Evolutionary conservation across 768 basidiomycete species (phyloP), one percentile per base, ranked within the genome.

Genomic region (Tremella yokohamensis): DNA sequence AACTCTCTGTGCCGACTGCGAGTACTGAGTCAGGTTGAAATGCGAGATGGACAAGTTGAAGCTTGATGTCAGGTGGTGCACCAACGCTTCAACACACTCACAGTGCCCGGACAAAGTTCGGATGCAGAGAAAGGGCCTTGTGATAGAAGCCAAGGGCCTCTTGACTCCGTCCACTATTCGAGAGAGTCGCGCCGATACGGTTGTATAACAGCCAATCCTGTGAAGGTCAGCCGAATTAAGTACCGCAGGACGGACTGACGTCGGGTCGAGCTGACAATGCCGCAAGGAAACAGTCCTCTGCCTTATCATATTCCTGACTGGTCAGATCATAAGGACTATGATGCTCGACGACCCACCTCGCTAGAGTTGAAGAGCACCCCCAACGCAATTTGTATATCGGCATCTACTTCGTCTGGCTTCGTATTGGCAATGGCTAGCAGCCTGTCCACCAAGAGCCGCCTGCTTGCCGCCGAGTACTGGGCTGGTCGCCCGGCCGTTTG

Each of bases 171-270:
- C 84, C 89, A 1, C 90, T 90, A 71, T 99, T 99, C 6, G 92
- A 93, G 19, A 99, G 81, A 6, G 87, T 89, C 2, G 93, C 96
- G 8, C 96, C 96, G 16, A 96, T 79, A 53, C 96, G 82, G 75
- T 99, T 99, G 90, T 94, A 98, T 19, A 98, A 75, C 8, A 91
- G 78, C 77, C 91, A 98, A 76, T 99, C 96, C 88, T 84, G 61
- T 0, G 22, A 6, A 7, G 22, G 39, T 40, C 48, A 54, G 8
- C 19, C 58, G 47, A 42, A 48, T 56, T n/a, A n/a, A 38, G 19
- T 40, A 42, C 26, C 1, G 34, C 54, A 54, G 54, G 34, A 3
- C 47, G 44, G 20, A 67, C 79, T 55, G 72, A 96, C 93, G 54
- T 91, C 86, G 1, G 92, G 94, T 57, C 90, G 82, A 51, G 91